Base-by-base conservation (phyloP, 768 basidiomycete species). In the Agrocybe chaxingu region DNA sequence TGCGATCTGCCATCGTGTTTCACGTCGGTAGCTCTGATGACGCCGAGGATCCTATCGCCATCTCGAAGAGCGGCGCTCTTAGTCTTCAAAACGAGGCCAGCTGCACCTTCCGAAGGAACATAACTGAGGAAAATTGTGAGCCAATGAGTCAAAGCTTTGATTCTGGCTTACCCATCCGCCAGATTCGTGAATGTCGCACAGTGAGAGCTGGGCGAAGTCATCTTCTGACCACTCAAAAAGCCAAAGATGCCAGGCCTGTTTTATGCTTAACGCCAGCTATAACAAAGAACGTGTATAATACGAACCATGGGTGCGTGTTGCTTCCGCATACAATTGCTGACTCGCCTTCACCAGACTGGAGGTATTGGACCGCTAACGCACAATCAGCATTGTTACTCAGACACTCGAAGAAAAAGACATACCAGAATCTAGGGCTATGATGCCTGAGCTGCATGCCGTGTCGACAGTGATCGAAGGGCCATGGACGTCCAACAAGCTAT, bases 341-440 rank as follows among this genome's bases (percentile, higher is more conserved):
- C 45, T 71, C 70, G n/a, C 60, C 70, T 46, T 64, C 52, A 3
- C 66, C 65, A 6, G 63, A 65, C 42, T 61, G 62, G 9, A 71
- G 44, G 48, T 68, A 67, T 41, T 63, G 61, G 29, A 69, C 67
- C 32, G 68, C 70, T 66, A n/a, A 24, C 19, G 7, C 11, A 8
- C 32, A 29, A 12, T 29, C 12, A 37, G 16, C n/a, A 8, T 35
- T 12, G 16, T n/a, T 31, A 30, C 29, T 18, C 24, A 5, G 13
- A 44, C 8, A 18, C 16, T 32, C 8, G 11, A 45, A 16, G 38
- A 10, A 38, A 33, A 36, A 43, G 16, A 35, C 48, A 18, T 51
- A 68, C 69, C 69, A 48, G 67, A 62, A 45, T 70, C 64, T 30
- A 70, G 57, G 3, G 64, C 67, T 31, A 70, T 65, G 45, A 70